Evolutionary conservation across 768 basidiomycete species (phyloP), one percentile per base, ranked within the genome.

Genomic region (Trametes cinnabarina): DNA sequence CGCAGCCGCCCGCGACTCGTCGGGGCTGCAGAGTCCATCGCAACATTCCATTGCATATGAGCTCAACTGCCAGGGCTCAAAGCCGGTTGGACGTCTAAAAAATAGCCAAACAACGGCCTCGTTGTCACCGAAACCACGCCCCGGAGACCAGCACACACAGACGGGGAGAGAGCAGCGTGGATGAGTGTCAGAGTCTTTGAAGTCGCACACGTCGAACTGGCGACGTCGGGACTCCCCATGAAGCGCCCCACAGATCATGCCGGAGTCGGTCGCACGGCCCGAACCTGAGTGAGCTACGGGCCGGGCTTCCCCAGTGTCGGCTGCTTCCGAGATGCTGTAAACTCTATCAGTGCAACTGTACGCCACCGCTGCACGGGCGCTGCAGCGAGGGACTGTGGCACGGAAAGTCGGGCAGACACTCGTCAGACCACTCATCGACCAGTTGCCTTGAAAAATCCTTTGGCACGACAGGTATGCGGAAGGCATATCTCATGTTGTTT

Each of bases 381-480:
- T 14, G 41, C 22, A 23, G 52, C 23, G 34, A n/a, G 14, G 15
- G 44, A 46, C 22, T 12, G 32, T 42, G 32, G 25, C 53, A 34
- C 47, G 55, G 57, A 28, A 40, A 34, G 40, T 42, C 52, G 55
- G 25, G 20, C 30, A 14, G 26, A 20, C 40, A 14, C 32, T 37
- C 30, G 42, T 50, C 54, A 60, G 48, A 28, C 52, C 55, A 58
- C 44, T 43, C 51, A 32, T 55, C 63, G 65, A 70, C 68, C 72
- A 72, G 73, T 72, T 78, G 89, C 90, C 91, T 93, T 93, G 86
- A 93, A 93, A 92, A 81, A 92, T 92, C 91, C 91, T 78, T 92
- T 92, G 90, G 79, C 89, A 90, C 90, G 70, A 75, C 74, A 79
- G 88, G 89, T 87, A 71, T 40, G 79, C 75, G 9, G n/a, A 23